Conservation (phyloP, 768 basidiomycete genomes). For the Inosperma sp. region DNA sequence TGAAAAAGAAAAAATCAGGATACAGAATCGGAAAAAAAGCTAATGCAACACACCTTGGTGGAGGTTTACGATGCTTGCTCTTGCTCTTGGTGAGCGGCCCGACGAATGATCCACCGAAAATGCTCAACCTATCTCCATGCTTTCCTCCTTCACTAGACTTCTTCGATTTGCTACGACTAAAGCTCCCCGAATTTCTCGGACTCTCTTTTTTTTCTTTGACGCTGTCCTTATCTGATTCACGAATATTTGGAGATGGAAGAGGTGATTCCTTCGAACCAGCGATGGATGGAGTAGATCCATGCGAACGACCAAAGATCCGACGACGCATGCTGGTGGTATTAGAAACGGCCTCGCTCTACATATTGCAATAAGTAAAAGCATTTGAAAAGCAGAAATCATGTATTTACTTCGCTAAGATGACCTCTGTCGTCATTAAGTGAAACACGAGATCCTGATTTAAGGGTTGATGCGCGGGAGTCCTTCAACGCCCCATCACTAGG, state of each 20-base stretch:
- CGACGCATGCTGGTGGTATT: slow-evolving; percentile 40
- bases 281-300: slow-evolving; percentile 32
- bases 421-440: slow-evolving; percentile 49
- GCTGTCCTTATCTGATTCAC: slow-evolving; percentile 28
- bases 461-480: slow-evolving; percentile 34
- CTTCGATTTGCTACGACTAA: slow-evolving; percentile 34
- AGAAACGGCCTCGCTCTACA: slow-evolving; percentile 48
- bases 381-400: slow-evolving; percentile 6
- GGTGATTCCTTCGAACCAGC: slow-evolving; percentile 18
- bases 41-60: slow-evolving; percentile 54
- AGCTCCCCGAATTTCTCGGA: slow-evolving; percentile 28
- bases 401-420: slow-evolving; percentile 64
- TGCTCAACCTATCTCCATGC: slow-evolving; percentile 63
- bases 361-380: not conserved
- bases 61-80: slow-evolving; percentile 72
- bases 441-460: slow-evolving; percentile 28
- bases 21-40: not conserved
- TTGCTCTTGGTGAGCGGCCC: too few relatives aligned
- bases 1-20: slow-evolving; percentile 4
- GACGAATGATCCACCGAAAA: slow-evolving; percentile 69
- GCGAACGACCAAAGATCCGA: slow-evolving; percentile 60
- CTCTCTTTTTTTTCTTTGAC: slow-evolving; percentile 30
- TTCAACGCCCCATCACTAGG: slow-evolving; percentile 60
- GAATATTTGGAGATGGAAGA: slow-evolving; percentile 26
- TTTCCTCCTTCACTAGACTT: slow-evolving; percentile 44